Evolutionary conservation across 176 grass and related monocot genomes (phyloP), one percentile per base, ranked within the genome.

Genomic region (Oryza nivara): DNA sequence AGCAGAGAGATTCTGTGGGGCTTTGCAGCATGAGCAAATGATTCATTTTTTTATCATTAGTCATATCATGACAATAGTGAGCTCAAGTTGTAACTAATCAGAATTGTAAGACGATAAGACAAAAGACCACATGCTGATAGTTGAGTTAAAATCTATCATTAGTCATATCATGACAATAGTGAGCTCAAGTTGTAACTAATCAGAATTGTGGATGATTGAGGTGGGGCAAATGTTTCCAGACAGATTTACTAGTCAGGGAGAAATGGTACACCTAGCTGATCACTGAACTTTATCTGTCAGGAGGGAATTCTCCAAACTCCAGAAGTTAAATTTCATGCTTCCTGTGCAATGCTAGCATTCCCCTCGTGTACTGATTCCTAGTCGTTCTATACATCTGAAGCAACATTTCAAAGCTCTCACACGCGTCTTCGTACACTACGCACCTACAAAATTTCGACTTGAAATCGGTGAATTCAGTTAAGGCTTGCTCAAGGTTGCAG

Each of bases 261-360:
- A 79, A 7, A 46, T 14, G 11, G 48, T 47, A 52, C 1, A 40
- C n/a, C 69, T 47, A 38, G 9, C 64, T 46, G 58, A 79, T 65
- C 67, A 79, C 60, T 32, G 3, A 23, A 76, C 25, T 17, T 60
- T 51, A 3, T 52, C 68, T n/a, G 9, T 36, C 68, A 46, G 14
- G 73, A 15, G 7, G 7, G 28, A 70, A 83, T 60, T 68, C 47
- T 75, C 25, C 38, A 30, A 1, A 8, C 47, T 75, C 25, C 38
- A 30, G 3, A 5, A 30, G 20, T 61, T 58, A 64, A 61, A 10
- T 65, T 58, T 6, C 7, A 69, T 58, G 72, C 65, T 45, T 86
- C 25, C 88, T 75, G 75, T 95, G 89, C 51, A 98, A 77, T 47
- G 74, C 84, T 38, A 94, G 25, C 91, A 94, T 98, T 63, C 96